Evolutionary conservation across 495 filamentous ascomycete genomes (phyloP).

Genomic region (Hypomontagnella submonticulosa): DNA sequence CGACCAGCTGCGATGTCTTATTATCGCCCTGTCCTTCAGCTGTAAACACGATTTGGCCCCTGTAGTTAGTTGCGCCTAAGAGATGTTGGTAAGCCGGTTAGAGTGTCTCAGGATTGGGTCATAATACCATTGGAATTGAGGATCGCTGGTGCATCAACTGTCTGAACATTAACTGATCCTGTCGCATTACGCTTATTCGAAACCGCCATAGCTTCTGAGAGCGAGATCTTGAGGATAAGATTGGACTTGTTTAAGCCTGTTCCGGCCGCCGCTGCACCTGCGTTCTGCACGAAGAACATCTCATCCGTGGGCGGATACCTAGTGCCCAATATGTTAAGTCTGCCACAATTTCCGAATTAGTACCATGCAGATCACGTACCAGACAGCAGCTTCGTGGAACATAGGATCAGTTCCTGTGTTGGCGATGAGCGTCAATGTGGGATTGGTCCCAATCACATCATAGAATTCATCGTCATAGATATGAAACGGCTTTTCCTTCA

Average conservation of each 20-base stretch:
- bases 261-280: slow-evolving; percentile 56
- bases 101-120: background rate
- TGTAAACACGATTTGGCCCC: slow-evolving; percentile 56
- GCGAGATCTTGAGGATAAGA: slow-evolving; percentile 61
- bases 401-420: slow-evolving; percentile 54
- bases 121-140: slow-evolving; percentile 62
- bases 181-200: slow-evolving; percentile 53
- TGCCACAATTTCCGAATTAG: background rate
- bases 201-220: slow-evolving; percentile 54
- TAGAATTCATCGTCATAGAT: slow-evolving; percentile 59
- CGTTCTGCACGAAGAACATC: slow-evolving; percentile 65
- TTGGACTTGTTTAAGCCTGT: slow-evolving; percentile 64
- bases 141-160: slow-evolving; percentile 52
- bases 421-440: slow-evolving; percentile 57
- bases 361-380: slow-evolving; percentile 45
- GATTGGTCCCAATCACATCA: slow-evolving; percentile 55
- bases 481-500: slow-evolving; percentile 57
- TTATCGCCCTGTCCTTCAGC: slow-evolving; percentile 61
- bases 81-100: background rate
- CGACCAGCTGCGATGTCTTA: slow-evolving; percentile 53
- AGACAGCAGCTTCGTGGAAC: slow-evolving; percentile 64
- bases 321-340: background rate
- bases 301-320: slow-evolving; percentile 60
- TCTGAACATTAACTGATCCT: slow-evolving; percentile 54
- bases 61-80: slow-evolving; percentile 61